Conservation (phyloP, 768 basidiomycete genomes). For the Kwoniella dejecticola region DNA sequence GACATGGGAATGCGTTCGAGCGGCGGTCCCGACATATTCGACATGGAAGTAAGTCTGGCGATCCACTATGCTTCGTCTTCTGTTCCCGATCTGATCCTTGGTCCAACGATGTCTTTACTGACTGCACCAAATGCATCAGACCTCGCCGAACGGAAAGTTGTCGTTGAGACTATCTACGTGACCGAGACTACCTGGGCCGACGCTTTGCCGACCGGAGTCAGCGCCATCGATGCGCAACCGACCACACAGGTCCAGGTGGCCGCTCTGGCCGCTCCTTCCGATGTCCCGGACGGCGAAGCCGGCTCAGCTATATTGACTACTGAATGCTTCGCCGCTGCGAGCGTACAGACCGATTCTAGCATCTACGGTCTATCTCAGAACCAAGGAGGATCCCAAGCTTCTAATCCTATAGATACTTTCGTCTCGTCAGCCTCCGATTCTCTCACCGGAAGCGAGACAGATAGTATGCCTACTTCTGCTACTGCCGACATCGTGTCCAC, state of each 20-base stretch:
- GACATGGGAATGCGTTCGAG: conserved; percentile 9
- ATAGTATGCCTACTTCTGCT: background rate
- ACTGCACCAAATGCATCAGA: background rate
- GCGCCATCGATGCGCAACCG: background rate
- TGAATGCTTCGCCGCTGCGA: background rate
- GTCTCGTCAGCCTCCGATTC: conserved; percentile 6
- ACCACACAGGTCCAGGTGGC: background rate
- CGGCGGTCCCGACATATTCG: background rate
- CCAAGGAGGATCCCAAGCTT: background rate
- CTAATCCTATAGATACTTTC: conserved; percentile 19
- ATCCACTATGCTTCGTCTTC: background rate
- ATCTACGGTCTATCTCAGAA: conserved; percentile 5
- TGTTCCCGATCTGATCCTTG: background rate
- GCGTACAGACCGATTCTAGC: background rate
- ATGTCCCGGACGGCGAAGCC: too few species aligned
- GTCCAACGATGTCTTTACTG: background rate
- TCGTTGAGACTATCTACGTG: conserved; percentile 8
- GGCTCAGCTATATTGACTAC: background rate
- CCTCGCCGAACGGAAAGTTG: conserved; percentile 5
- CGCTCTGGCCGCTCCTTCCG: conserved; percentile 1
- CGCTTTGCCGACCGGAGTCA: background rate
- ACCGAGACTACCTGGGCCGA: conserved; percentile 1
- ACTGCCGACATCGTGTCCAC: background rate
- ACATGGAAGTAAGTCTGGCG: background rate
- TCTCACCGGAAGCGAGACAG: background rate